Conservation (phyloP, 2,329 filamentous ascomycete genomes). For the Sordariomycetes sp. region DNA sequence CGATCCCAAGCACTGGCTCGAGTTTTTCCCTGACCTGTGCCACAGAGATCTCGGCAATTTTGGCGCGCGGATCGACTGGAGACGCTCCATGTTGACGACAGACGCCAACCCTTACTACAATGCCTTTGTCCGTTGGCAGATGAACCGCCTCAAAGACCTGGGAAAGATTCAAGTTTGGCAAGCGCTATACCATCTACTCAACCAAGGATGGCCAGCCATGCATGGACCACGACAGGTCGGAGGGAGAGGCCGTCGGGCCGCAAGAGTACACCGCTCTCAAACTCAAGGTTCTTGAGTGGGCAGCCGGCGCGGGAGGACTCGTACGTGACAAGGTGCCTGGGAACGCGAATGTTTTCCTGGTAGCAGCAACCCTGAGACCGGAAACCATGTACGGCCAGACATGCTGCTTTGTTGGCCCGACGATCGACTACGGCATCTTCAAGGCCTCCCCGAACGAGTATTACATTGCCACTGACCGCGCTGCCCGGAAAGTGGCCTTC, state of each 20-base stretch:
- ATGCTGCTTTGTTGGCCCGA: slow-evolving; percentile 89
- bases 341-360: slow-evolving; percentile 72
- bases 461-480: slow-evolving; percentile 74
- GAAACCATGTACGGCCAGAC: slow-evolving; percentile 99
- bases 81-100: slow-evolving; percentile 85
- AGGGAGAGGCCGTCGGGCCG: slow-evolving; percentile 45
- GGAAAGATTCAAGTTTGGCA: slow-evolving; percentile 91
- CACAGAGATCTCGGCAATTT: slow-evolving; percentile 63
- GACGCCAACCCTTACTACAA: slow-evolving; percentile 97
- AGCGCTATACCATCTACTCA: slow-evolving; percentile 86
- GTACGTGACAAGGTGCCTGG: slow-evolving; percentile 70
- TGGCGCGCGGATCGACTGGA: slow-evolving; percentile 85
- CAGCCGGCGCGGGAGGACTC: slow-evolving; percentile 59
- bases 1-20: slow-evolving; percentile 82
- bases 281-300: slow-evolving; percentile 84
- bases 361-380: slow-evolving; percentile 83
- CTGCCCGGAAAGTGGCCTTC: slow-evolving; percentile 92
- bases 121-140: slow-evolving; percentile 92
- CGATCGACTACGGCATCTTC: slow-evolving; percentile 82
- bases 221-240: slow-evolving; percentile 35
- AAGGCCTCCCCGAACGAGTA: slow-evolving; percentile 69
- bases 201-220: slow-evolving; percentile 55
- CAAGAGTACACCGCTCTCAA: slow-evolving; percentile 93
- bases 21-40: slow-evolving; percentile 59
- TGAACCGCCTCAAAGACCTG: slow-evolving; percentile 80